phyloP scores from a whole-genome alignment of 495 filamentous ascomycete species.

The Aspergillus panamensis region DNA sequence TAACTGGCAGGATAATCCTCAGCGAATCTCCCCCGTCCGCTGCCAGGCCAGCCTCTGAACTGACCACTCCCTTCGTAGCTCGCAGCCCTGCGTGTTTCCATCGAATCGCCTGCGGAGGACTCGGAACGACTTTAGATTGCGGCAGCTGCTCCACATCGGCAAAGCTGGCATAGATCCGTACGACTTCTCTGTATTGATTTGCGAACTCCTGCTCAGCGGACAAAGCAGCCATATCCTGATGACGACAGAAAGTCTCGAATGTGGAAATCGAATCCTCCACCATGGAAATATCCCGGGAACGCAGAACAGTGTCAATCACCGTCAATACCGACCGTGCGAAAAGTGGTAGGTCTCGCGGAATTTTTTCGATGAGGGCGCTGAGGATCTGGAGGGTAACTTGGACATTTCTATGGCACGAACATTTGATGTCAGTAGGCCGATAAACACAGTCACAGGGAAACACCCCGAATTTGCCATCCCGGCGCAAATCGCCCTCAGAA shows the following conservation, averaged over 20 bases:
- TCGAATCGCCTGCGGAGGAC: slow-evolving; percentile 71
- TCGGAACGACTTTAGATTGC: slow-evolving; percentile 42
- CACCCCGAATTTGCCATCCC: not conserved
- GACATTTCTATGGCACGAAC: slow-evolving; percentile 61
- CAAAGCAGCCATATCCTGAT: slow-evolving; percentile 74
- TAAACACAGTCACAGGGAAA: not conserved
- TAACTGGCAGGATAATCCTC: slow-evolving; percentile 70
- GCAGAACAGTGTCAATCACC: slow-evolving; percentile 72
- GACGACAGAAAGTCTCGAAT: slow-evolving; percentile 76
- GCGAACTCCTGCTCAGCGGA: slow-evolving; percentile 78
- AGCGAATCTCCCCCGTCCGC: slow-evolving; percentile 71
- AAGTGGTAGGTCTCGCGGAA: slow-evolving; percentile 82
- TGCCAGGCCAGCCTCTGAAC: slow-evolving; percentile 66
- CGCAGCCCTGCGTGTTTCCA: slow-evolving; percentile 78
- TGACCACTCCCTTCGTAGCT: slow-evolving; percentile 73
- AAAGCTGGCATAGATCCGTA: slow-evolving; percentile 72
- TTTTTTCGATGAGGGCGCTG: slow-evolving; percentile 84
- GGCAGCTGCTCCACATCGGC: slow-evolving; percentile 47
- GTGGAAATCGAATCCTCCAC: slow-evolving; percentile 81
- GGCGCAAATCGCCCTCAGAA: slow-evolving; percentile 13
- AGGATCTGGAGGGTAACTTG: slow-evolving; percentile 90
- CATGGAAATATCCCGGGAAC: slow-evolving; percentile 78
- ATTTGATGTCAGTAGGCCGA: slow-evolving; percentile 2
- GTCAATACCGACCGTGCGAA: slow-evolving; percentile 77
- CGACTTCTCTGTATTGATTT: slow-evolving; percentile 74